Base-by-base conservation (phyloP, 148 eudicot species). In the Fagopyrum tataricum region DNA sequence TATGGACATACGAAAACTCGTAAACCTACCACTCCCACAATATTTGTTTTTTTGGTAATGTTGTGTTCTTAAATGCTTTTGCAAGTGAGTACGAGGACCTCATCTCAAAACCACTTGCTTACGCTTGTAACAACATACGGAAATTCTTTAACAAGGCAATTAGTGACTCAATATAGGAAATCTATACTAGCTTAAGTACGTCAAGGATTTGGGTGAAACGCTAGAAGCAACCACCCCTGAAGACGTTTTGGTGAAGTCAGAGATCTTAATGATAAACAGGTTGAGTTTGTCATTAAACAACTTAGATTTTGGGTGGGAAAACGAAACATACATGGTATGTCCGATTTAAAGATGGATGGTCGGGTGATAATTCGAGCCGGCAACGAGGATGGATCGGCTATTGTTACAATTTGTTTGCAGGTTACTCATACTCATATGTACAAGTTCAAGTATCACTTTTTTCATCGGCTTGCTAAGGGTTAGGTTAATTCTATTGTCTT, bases 301-400 rank as follows among this genome's bases (percentile, higher is more conserved):
- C 10, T 56, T 56, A 26, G 31, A 56, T 56, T 56, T 56, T 21
- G 62, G 62, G 37, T 56, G 62, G 62, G 62, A 31, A 56, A 56
- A 21, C 1, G 62, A 56, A n/a, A 26, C 62, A 7, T 26, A 20
- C 31, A 56, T 56, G 62, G 37, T 31, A 1, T 20, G 10, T 6
- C 39, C 40, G 4, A 37, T 39, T 2, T 23, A 0, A 5, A 37
- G 6, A 5, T 1, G 15, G 67, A 59, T 14, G 67, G 67, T 0
- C 39, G 24, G 67, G 15, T 39, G 3, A 23, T 13, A 37, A 37
- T 59, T 24, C 5, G 24, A 14, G 67, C 21, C 5, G 40, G 15
- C 12, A 2, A 15, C 8, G 67, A 59, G 40, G 67, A 59, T 10
- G 67, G 67, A 10, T 59, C 67, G 11, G 40, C 39, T 14, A 11